phyloP scores from a whole-genome alignment of 208 protist species.

The Willaertia magna region DNA sequence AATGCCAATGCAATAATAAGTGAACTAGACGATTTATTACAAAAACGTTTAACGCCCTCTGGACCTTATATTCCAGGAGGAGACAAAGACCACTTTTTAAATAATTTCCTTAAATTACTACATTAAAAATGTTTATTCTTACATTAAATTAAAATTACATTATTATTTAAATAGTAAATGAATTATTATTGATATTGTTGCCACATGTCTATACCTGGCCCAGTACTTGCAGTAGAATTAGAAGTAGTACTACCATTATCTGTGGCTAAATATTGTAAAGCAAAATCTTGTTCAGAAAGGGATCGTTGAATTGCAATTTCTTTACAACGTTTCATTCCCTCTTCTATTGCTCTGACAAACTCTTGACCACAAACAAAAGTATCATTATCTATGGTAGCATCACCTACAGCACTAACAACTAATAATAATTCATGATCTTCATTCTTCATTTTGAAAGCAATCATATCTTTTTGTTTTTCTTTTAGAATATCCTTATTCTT shows the following conservation, averaged over 20 bases:
- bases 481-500: neutral
- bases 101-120: neutral
- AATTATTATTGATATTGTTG: too few species aligned
- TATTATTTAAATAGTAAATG: too few species aligned
- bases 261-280: too few species aligned
- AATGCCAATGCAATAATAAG: neutral
- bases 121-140: too few species aligned
- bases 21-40: neutral
- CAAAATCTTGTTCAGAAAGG: neutral
- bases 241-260: too few species aligned
- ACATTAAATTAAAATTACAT: too few species aligned
- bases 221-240: too few species aligned
- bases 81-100: neutral
- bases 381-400: neutral
- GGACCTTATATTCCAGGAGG: neutral
- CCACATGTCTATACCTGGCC: too few species aligned
- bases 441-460: neutral
- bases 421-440: neutral
- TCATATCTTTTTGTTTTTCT: neutral
- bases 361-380: neutral
- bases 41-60: neutral
- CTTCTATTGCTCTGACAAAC: neutral
- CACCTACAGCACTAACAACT: neutral
- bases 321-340: neutral
- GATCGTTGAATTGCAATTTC: neutral